These are phyloP conservation scores for Fusarium scirpi DNA, from an alignment of 2,329 filamentous ascomycete species.

Conservation along the genomic window DNA sequence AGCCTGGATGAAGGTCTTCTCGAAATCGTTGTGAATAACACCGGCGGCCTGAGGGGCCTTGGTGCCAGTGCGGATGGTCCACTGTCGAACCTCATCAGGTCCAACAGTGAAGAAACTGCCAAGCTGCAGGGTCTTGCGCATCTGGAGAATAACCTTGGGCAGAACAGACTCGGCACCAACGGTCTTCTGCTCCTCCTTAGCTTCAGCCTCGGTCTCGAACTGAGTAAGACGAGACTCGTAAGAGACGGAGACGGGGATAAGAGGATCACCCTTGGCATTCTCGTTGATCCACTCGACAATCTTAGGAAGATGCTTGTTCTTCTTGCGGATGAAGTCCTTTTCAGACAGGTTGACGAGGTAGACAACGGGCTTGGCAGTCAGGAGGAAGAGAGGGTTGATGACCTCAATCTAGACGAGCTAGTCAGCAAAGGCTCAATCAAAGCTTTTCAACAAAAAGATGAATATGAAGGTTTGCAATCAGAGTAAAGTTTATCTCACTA, in stretches of 20 bases:
- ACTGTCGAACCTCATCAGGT: constrained; percentile 95
- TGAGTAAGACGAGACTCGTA: constrained; percentile 92
- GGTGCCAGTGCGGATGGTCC: constrained; percentile 95
- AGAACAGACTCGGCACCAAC: constrained; percentile 88
- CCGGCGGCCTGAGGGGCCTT: constrained; percentile 98
- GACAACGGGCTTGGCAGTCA: constrained; percentile 96
- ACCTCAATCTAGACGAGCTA: constrained; percentile 79
- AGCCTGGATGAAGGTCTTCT: constrained; percentile 99
- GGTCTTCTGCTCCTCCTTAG: constrained; percentile 87
- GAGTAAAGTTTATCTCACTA: constrained; percentile 87
- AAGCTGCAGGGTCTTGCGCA: constrained; percentile 91
- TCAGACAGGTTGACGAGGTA: constrained; percentile 98
- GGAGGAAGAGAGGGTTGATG: constrained; percentile 95
- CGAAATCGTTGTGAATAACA: constrained; percentile 98
- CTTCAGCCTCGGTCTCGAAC: constrained; percentile 82
- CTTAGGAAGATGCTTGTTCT: constrained; percentile 98
- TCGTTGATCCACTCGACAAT: constrained; percentile 96
- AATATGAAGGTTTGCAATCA: constrained; percentile 61
- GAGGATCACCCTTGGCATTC: constrained; percentile 85
- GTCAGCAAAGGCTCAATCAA: constrained; percentile 42
- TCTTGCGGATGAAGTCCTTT: constrained; percentile 96
- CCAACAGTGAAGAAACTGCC: constrained; percentile 98
- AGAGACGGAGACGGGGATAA: constrained; percentile 91
- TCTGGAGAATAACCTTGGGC: constrained; percentile 90
- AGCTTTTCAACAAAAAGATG: constrained; percentile 8